A percentile compares a stretch with the other conserved stretches of the same genome.
These are phyloP conservation scores for Phytopythium oedochilum DNA, from an alignment of 352 stramenopile genomes.

Conservation along the genomic window DNA sequence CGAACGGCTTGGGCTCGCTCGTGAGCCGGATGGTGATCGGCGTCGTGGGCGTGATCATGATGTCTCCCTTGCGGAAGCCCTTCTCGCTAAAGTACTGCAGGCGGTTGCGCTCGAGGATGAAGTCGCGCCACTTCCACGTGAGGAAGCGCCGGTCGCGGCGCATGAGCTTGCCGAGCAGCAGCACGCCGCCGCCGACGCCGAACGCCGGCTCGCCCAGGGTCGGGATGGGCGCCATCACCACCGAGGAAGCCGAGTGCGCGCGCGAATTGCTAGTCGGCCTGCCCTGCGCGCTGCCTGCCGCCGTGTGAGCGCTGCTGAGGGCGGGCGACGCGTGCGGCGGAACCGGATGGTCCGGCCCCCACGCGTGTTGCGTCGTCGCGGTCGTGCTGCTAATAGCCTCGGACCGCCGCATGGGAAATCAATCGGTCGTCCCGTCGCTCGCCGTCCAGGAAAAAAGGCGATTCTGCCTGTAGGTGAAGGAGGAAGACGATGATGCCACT, in stretches of 20 bases:
- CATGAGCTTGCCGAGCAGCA: slow-evolving; percentile 71
- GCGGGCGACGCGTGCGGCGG: background rate
- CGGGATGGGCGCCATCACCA: background rate
- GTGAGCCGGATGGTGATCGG: slow-evolving; percentile 71
- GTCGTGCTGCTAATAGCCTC: background rate
- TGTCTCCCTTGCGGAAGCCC: slow-evolving; percentile 68
- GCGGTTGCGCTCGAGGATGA: slow-evolving; percentile 60
- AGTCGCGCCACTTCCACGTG: slow-evolving; percentile 84
- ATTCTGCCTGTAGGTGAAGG: background rate
- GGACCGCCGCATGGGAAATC: background rate
- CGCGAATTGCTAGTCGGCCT: background rate
- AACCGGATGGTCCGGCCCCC: background rate
- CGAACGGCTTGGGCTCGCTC: slow-evolving; percentile 65
- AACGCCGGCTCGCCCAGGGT: slow-evolving; percentile 2
- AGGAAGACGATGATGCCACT: background rate
- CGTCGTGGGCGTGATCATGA: slow-evolving; percentile 48
- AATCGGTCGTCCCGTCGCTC: slow-evolving; percentile 4
- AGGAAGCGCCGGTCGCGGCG: slow-evolving; percentile 68
- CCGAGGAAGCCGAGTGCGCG: background rate
- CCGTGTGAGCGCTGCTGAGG: background rate
- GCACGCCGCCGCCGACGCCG: slow-evolving; percentile 19
- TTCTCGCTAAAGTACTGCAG: slow-evolving; percentile 81
- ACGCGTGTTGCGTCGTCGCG: slow-evolving; percentile 6
- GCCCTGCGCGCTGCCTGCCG: background rate
- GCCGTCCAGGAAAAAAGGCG: background rate